Evolutionary conservation across 495 filamentous ascomycete genomes (phyloP).

Genomic region (Aspergillus ostianus): DNA sequence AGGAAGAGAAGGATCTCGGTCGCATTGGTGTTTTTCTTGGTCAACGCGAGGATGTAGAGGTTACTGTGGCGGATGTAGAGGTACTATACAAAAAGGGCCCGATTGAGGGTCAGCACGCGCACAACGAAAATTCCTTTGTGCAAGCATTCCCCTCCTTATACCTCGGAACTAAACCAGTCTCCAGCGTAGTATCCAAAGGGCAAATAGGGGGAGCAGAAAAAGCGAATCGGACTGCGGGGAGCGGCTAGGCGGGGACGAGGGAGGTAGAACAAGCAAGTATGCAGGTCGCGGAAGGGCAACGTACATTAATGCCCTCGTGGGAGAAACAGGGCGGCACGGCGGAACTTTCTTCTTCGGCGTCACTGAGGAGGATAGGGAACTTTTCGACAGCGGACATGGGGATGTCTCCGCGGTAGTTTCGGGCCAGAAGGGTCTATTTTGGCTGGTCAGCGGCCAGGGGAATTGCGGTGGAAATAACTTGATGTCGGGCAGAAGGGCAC

Average conservation of each 20-base stretch:
- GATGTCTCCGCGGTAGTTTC: slow-evolving; percentile 98
- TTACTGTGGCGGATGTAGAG: slow-evolving; percentile 99
- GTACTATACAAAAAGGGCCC: slow-evolving; percentile 57
- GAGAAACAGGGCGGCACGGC: slow-evolving; percentile 98
- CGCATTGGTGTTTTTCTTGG: slow-evolving; percentile 98
- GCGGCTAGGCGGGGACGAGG: slow-evolving; percentile 21
- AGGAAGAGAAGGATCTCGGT: slow-evolving; percentile 98
- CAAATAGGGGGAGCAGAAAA: neutral
- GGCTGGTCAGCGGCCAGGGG: slow-evolving; percentile 32
- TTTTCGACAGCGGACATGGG: slow-evolving; percentile 99
- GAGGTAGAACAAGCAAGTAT: slow-evolving; percentile 6
- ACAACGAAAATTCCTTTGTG: neutral
- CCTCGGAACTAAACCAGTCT: neutral
- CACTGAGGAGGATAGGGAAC: slow-evolving; percentile 93
- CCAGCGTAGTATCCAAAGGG: neutral
- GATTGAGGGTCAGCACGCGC: slow-evolving; percentile 3
- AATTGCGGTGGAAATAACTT: neutral
- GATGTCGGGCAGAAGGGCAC: neutral
- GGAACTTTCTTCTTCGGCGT: slow-evolving; percentile 99
- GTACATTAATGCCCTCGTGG: slow-evolving; percentile 95
- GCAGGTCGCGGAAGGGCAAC: slow-evolving; percentile 24
- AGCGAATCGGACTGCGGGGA: slow-evolving; percentile 16
- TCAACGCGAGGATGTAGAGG: slow-evolving; percentile 96
- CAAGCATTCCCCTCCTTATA: neutral
- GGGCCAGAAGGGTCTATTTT: slow-evolving; percentile 86